Percentiles rank a stretch among this genome's conserved stretches.
Conservation (phyloP, 306 rosid species). For the Cucumis hystrix region DNA sequence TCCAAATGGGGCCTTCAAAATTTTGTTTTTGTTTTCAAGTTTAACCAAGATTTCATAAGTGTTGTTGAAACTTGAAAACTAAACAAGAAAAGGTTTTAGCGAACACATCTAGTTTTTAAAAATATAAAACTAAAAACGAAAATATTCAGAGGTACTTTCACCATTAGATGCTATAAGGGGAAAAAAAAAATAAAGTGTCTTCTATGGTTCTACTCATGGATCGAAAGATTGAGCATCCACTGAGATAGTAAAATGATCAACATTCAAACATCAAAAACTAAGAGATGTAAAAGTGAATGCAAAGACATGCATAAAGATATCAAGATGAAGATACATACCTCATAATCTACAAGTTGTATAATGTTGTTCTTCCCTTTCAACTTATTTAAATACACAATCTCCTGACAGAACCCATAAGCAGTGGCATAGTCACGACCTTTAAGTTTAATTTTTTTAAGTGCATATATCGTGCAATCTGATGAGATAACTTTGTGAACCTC, state of each 20-base stretch:
- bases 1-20: not conserved
- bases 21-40: not conserved
- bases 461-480: conserved; percentile 81
- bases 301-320: not conserved
- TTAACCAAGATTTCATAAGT: not conserved
- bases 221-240: not conserved
- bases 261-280: not conserved
- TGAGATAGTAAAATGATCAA: not conserved
- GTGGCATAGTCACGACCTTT: conserved; percentile 96
- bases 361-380: conserved; percentile 78
- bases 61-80: not conserved
- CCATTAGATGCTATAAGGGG: not conserved
- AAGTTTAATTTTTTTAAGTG: conserved; percentile 79
- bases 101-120: not conserved
- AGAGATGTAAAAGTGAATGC: not conserved
- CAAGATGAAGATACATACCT: conserved; percentile 39
- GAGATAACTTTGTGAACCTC: conserved; percentile 98
- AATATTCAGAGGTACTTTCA: not conserved
- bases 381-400: conserved; percentile 77
- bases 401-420: conserved; percentile 97
- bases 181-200: not conserved
- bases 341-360: conserved; percentile 84
- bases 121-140: not conserved
- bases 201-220: not conserved
- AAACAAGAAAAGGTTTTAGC: not conserved